Evolutionary conservation across 805 yeast genomes (phyloP), one percentile per base, ranked within the genome.

Genomic region (Diddensiella transvaalensis): DNA sequence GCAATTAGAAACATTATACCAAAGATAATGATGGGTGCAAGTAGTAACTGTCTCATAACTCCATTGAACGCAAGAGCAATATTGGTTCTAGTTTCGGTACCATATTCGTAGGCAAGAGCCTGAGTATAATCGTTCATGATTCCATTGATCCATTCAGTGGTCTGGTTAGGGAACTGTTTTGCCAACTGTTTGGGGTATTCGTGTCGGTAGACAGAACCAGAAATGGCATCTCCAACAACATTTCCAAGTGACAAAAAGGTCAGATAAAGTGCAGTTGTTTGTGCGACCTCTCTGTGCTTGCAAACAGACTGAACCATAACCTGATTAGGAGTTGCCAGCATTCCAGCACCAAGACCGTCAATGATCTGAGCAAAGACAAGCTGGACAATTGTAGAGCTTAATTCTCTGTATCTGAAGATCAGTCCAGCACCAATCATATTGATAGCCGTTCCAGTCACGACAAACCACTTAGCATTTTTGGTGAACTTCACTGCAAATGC

Each of bases 341-440:
- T 77, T 15, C 87, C 87, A 39, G 86, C 86, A 57, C 87, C 89
- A 49, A 85, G 74, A 56, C 90, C 90, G 13, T 83, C 89, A 61
- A 85, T 78, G 48, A 83, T 71, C 55, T 88, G 89, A 40, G 71
- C 57, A n/a, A n/a, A n/a, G 38, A 17, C 38, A 6, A n/a, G 8
- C 17, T 35, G 21, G 11, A 26, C 32, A 13, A 26, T 42, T 70
- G 67, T 8, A 21, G 80, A 72, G 36, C 67, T 64, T 47, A 65
- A 71, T 29, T 76, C 77, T 61, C 89, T 73, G 68, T 60, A 84
- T 49, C 72, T 73, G 52, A 75, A 68, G 54, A 84, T 68, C 35
- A 85, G 56, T 47, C 88, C 90, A 70, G 79, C 70, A 5, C 85
- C 71, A 18, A 79, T 66, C 43, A 82, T 61, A 84, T 86, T 83